A percentile compares a stretch with the other conserved stretches of the same genome.
Evolutionary conservation across 768 basidiomycete genomes (phyloP).

Genomic region (Leccinum ochraceum): DNA sequence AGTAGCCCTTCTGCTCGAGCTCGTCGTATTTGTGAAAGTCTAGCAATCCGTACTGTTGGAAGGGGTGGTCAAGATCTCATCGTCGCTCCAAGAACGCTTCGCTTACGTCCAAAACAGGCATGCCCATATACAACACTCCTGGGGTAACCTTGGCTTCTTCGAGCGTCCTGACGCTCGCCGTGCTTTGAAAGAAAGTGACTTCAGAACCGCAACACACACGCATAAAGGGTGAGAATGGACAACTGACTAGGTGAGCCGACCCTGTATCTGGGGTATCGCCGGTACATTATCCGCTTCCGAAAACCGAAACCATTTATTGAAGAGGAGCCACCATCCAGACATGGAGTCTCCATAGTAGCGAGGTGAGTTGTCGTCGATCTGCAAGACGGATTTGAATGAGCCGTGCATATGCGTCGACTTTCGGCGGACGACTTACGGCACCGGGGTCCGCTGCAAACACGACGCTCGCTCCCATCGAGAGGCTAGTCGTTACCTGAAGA

Average conservation of each 20-base stretch:
- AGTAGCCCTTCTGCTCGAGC: slow-evolving; percentile 80
- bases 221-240: too few relatives aligned
- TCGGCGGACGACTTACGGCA: slow-evolving; percentile 51
- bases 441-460: slow-evolving; percentile 96
- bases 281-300: slow-evolving; percentile 76
- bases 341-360: slow-evolving; percentile 93
- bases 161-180: slow-evolving; percentile 91
- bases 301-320: slow-evolving; percentile 94
- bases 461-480: slow-evolving; percentile 83
- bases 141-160: slow-evolving; percentile 93
- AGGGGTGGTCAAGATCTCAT: slow-evolving; percentile 1
- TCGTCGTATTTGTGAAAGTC: slow-evolving; percentile 90
- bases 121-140: slow-evolving; percentile 87
- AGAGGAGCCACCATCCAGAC: slow-evolving; percentile 93
- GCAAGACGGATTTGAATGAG: background rate
- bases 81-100: too few relatives aligned
- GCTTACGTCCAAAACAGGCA: slow-evolving; percentile 91
- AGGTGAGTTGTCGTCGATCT: slow-evolving; percentile 92
- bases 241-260: slow-evolving; percentile 90
- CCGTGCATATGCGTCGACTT: background rate
- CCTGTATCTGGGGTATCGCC: slow-evolving; percentile 91
- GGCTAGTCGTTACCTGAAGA: slow-evolving; percentile 82
- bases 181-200: slow-evolving; percentile 47
- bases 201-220: background rate
- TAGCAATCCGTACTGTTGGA: slow-evolving; percentile 81